phyloP scores from a whole-genome alignment of 495 filamentous ascomycete species.

The Bathelium albidoporum region DNA sequence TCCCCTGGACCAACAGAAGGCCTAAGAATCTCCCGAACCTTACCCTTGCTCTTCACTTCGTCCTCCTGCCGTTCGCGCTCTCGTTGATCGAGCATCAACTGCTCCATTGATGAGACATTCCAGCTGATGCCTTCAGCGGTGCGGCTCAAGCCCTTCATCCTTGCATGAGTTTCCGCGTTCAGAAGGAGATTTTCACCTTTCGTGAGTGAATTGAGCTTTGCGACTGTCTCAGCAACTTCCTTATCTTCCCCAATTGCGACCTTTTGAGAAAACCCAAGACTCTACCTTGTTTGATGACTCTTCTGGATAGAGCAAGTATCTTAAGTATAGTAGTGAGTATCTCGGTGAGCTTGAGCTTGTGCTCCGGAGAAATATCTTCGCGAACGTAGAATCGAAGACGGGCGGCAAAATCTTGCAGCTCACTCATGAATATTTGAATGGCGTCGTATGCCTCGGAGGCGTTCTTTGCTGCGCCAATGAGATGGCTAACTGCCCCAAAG shows the following conservation, averaged over 20 bases:
- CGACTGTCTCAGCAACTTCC: slow-evolving; percentile 20
- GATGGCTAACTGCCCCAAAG: slow-evolving; percentile 27
- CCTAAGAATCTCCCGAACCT: slow-evolving; percentile 5
- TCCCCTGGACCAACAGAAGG: slow-evolving; percentile 20
- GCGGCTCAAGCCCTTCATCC: slow-evolving; percentile 16
- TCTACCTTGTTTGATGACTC: slow-evolving; percentile 24
- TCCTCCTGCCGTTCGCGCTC: not conserved
- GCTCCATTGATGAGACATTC: slow-evolving; percentile 8
- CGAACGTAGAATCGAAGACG: slow-evolving; percentile 25
- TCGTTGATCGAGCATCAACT: not conserved
- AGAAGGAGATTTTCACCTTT: slow-evolving; percentile 24
- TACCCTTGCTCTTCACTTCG: slow-evolving; percentile 11
- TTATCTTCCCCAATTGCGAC: slow-evolving; percentile 26
- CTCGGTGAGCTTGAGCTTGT: slow-evolving; percentile 24
- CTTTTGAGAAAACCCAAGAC: slow-evolving; percentile 16
- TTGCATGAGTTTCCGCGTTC: slow-evolving; percentile 27
- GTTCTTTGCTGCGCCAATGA: slow-evolving; percentile 29
- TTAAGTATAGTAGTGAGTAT: slow-evolving; percentile 30
- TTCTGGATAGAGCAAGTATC: slow-evolving; percentile 28
- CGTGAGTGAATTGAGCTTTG: slow-evolving; percentile 23
- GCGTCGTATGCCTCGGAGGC: slow-evolving; percentile 27
- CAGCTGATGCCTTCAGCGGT: slow-evolving; percentile 15
- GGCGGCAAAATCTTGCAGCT: slow-evolving; percentile 29
- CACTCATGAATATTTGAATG: slow-evolving; percentile 24
- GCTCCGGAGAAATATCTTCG: slow-evolving; percentile 20